Base-by-base conservation (phyloP, 1,139 yeast genomes). In the Debaryomycetaceae sp. region DNA sequence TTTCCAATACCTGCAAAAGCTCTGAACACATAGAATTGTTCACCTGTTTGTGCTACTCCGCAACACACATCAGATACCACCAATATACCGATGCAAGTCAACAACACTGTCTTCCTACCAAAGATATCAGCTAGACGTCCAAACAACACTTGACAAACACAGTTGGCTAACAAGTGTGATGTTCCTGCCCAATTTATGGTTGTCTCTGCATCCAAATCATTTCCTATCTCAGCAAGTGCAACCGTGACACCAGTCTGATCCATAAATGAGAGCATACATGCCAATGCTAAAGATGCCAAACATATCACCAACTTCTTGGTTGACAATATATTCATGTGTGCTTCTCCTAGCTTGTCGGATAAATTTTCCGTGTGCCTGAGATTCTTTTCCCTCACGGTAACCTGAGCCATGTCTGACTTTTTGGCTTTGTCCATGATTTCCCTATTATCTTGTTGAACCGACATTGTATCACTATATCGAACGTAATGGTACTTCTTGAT, bases 161-260 rank as follows among this genome's bases (percentile, higher is more conserved):
- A 65, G 46, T 70, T 72, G 20, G 78, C 77, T 42, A 76, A 64
- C 43, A 77, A 57, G 6, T 73, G 57, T 11, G 81, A 69, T 5
- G 80, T 74, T 45, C 80, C 81, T 1, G 80, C 80, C 80, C 81
- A 77, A 42, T 76, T 72, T 45, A 72, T 72, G 9, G 74, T 59
- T 37, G 60, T 58, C 48, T 69, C 63, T 17, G 74, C 68, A 34
- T 66, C 46, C 40, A 72, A 58, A 38, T 69, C 74, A 40, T 60
- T 56, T 14, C 68, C 74, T 31, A 72, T 70, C 4, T 48, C 47
- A 1, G 76, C 57, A 37, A 72, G 58, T 3, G 71, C 75, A 6
- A 70, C 67, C 1, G 76, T 65, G 27, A 73, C 63, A 27, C 76
- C 67, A 0, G 75, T 70, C 54, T 72, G 80, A 57, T 76, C 81